Conservation (phyloP, 2,329 filamentous ascomycete genomes). For the Fonsecaea pedrosoi region DNA sequence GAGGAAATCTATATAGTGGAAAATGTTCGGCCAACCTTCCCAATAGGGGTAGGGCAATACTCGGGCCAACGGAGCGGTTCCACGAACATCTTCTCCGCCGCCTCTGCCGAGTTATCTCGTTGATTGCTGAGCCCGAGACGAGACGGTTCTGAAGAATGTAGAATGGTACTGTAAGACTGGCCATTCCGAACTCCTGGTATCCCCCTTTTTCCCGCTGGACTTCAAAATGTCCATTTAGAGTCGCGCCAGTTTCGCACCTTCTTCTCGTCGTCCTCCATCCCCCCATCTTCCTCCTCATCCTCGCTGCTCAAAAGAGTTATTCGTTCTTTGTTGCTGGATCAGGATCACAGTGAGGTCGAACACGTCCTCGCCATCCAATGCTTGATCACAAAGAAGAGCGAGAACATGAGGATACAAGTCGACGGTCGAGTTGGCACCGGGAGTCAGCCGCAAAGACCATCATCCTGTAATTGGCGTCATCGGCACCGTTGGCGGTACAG, state of each 20-base stretch:
- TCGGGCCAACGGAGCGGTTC: constrained; percentile 75
- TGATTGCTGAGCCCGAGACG: constrained; percentile 78
- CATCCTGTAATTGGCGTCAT: constrained; percentile 89
- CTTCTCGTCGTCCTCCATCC: too few relatives aligned
- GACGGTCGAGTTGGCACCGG: constrained; percentile 86
- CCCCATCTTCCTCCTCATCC: too few relatives aligned
- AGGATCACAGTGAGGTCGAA: constrained; percentile 79
- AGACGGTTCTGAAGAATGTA: constrained; percentile 93
- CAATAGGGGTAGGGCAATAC: constrained; percentile 65
- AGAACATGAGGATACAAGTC: constrained; percentile 98
- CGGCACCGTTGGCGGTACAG: constrained; percentile 92
- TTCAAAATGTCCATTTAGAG: too few relatives aligned
- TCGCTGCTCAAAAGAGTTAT: too few relatives aligned
- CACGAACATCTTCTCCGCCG: constrained; percentile 57
- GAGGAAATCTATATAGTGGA: too few relatives aligned
- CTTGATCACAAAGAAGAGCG: constrained; percentile 90
- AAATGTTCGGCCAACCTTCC: constrained; percentile 63
- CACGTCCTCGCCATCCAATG: constrained; percentile 97
- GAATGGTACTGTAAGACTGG: constrained; percentile 87
- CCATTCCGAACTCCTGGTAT: constrained; percentile 77
- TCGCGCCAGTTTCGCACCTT: too few relatives aligned
- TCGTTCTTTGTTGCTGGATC: too few relatives aligned
- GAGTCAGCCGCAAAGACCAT: constrained; percentile 95
- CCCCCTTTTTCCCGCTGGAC: too few relatives aligned
- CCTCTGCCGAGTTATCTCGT: constrained; percentile 24